A percentile compares a stretch with the other conserved stretches of the same genome.
These are phyloP conservation scores for Strobilomyces dryophilus DNA, from an alignment of 768 basidiomycete genomes.

Conservation along the genomic window DNA sequence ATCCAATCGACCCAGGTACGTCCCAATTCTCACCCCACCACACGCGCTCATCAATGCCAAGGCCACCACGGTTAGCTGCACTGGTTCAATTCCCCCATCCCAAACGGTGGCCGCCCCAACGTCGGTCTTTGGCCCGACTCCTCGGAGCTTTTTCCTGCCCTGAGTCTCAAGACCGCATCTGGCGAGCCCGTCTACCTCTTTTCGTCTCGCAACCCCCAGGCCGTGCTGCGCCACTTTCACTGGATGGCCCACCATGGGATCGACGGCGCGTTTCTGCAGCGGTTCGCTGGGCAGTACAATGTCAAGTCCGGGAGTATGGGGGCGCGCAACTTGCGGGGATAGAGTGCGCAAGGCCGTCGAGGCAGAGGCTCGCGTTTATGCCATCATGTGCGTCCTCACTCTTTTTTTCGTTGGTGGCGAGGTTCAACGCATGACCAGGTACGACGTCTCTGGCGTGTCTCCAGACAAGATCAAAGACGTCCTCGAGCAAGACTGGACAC, in stretches of 20 bases:
- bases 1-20: constrained; percentile 58
- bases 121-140: constrained; percentile 44
- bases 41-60: neutral
- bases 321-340: too few relatives aligned
- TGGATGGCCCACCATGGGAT: too few relatives aligned
- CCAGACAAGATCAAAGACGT: constrained; percentile 22
- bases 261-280: constrained; percentile 54
- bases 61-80: too few relatives aligned
- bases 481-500: constrained; percentile 69
- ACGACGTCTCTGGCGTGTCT: constrained; percentile 34
- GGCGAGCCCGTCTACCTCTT: constrained; percentile 56
- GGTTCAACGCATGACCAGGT: too few relatives aligned
- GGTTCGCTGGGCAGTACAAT: constrained; percentile 69
- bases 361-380: too few relatives aligned
- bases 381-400: constrained; percentile 31
- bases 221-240: too few relatives aligned
- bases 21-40: neutral
- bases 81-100: constrained; percentile 70
- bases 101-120: constrained; percentile 73
- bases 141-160: constrained; percentile 65
- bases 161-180: too few relatives aligned
- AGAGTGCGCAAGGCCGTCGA: too few relatives aligned
- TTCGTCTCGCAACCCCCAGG: constrained; percentile 45
- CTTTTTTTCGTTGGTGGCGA: too few relatives aligned
- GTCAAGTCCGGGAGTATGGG: constrained; percentile 53